phyloP scores from a whole-genome alignment of 2,329 filamentous ascomycete genomes.

The Aspergillus tanneri region DNA sequence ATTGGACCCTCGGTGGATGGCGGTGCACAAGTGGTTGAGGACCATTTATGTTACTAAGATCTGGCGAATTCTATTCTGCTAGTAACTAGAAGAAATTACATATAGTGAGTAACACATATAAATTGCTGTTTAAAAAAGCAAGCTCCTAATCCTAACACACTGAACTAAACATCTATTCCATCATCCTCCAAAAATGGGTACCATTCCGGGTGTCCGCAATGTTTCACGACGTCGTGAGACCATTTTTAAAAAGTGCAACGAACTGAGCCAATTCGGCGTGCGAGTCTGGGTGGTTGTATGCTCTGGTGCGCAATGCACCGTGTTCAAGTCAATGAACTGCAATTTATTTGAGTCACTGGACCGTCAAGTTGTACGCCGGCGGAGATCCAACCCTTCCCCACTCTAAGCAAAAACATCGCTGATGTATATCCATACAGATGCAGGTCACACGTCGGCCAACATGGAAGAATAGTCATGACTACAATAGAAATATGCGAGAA shows the following conservation, averaged over 20 bases:
- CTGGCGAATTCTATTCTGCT: neutral
- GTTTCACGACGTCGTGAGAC: slow-evolving; percentile 4
- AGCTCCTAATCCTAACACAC: neutral
- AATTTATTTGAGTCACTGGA: neutral
- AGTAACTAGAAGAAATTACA: neutral
- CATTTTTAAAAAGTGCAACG: slow-evolving; percentile 4
- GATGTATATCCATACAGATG: slow-evolving; percentile 1
- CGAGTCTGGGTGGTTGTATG: slow-evolving; percentile 3
- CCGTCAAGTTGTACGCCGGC: neutral
- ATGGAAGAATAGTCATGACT: slow-evolving; percentile 1
- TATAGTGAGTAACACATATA: no score
- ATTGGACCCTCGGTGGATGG: no score
- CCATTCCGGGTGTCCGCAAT: slow-evolving; percentile 2
- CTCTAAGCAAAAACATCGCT: neutral
- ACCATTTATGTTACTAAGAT: neutral
- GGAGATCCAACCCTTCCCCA: neutral
- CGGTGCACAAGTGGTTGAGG: neutral
- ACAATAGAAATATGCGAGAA: neutral
- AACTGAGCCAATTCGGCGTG: slow-evolving; percentile 2
- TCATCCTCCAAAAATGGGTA: neutral
- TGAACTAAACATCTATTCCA: neutral
- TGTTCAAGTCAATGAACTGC: slow-evolving; percentile 1
- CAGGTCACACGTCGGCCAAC: slow-evolving; percentile 1
- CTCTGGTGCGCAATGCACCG: neutral
- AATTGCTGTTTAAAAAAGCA: neutral